Percentiles rank a stretch among this genome's conserved stretches.
Evolutionary conservation across 2,329 filamentous ascomycete genomes (phyloP).

Genomic region (Malbranchea cinnamomea): DNA sequence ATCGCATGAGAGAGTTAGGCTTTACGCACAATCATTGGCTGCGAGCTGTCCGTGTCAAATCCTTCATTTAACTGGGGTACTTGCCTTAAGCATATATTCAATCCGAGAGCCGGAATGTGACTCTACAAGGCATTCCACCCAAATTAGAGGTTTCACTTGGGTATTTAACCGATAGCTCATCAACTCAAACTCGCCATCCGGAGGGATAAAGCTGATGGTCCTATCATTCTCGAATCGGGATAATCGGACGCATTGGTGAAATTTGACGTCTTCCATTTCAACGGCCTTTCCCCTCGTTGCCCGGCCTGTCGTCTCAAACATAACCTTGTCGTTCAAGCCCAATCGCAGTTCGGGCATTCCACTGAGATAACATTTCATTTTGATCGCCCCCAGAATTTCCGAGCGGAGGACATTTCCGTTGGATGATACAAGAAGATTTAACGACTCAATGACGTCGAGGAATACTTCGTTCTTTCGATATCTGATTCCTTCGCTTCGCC

Average conservation of each 20-base stretch:
- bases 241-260: slow-evolving; percentile 93
- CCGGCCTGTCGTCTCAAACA: slow-evolving; percentile 96
- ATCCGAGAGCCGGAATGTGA: slow-evolving; percentile 89
- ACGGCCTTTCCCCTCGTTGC: slow-evolving; percentile 92
- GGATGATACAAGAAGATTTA: slow-evolving; percentile 87
- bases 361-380: slow-evolving; percentile 99
- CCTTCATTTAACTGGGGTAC: slow-evolving; percentile 9
- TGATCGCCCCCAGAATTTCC: slow-evolving; percentile 91
- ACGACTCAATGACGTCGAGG: slow-evolving; percentile 87
- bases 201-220: slow-evolving; percentile 96
- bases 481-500: slow-evolving; percentile 92
- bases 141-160: slow-evolving; percentile 94
- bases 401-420: slow-evolving; percentile 91
- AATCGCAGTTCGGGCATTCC: slow-evolving; percentile 94
- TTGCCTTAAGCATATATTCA: slow-evolving; percentile 91
- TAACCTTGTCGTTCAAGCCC: slow-evolving; percentile 95
- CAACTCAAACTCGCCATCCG: slow-evolving; percentile 95
- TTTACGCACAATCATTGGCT: too few species aligned
- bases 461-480: slow-evolving; percentile 99
- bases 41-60: slow-evolving; percentile 3
- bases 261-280: slow-evolving; percentile 99
- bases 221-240: slow-evolving; percentile 96
- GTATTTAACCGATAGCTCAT: slow-evolving; percentile 99
- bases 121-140: slow-evolving; percentile 96
- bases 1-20: too few species aligned